These are phyloP conservation scores for Dichotomopilus funicola DNA, from an alignment of 2,329 filamentous ascomycete genomes.

Conservation along the genomic window DNA sequence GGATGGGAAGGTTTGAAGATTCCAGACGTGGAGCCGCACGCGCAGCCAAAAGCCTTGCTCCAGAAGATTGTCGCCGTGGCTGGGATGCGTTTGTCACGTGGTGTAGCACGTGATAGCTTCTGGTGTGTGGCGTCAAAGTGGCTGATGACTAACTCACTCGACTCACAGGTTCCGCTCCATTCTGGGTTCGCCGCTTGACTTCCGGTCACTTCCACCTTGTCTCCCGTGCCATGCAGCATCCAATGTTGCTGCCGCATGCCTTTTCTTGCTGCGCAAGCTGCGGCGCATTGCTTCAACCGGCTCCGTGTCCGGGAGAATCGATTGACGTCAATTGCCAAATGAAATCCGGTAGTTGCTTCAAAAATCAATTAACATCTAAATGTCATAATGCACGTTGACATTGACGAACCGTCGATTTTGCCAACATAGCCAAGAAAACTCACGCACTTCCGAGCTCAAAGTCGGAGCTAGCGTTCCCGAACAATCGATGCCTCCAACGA, in stretches of 20 bases:
- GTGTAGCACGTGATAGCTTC: conserved; percentile 1
- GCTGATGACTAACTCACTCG: too few species aligned
- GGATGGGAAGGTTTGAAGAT: conserved; percentile 14
- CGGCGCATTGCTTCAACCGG: neutral
- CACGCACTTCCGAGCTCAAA: too few species aligned
- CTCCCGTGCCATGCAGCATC: neutral
- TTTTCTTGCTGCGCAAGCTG: too few species aligned
- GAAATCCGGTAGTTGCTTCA: conserved; percentile 1
- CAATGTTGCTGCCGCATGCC: neutral
- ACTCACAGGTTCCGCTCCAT: too few species aligned
- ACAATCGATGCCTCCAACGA: too few species aligned
- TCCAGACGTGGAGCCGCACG: conserved; percentile 8
- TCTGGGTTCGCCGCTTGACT: too few species aligned
- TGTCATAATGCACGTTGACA: conserved; percentile 5
- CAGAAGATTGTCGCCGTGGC: neutral
- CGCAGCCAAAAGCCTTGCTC: conserved; percentile 4
- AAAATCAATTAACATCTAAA: neutral
- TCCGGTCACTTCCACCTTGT: too few species aligned
- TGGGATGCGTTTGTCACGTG: conserved; percentile 1
- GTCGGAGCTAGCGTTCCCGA: too few species aligned
- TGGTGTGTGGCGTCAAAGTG: too few species aligned
- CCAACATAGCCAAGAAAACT: neutral
- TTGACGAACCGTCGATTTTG: neutral
- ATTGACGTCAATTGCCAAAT: neutral
- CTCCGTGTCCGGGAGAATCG: neutral